Conservation (phyloP, 2,329 filamentous ascomycete species). For the Trichoderma sp. region DNA sequence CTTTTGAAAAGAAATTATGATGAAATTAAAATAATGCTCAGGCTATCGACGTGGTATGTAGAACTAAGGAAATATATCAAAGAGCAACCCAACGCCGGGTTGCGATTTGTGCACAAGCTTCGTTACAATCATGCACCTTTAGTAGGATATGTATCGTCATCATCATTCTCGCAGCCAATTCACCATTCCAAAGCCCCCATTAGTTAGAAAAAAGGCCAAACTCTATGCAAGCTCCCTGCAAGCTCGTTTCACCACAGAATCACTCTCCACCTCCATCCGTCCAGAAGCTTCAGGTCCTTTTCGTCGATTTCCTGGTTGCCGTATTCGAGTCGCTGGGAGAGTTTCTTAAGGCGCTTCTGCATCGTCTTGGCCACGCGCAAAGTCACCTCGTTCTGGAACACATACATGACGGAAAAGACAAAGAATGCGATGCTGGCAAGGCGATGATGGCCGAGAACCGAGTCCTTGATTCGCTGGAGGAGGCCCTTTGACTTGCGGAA, state of each 20-base stretch:
- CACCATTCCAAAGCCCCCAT: background rate
- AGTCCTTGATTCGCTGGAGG: constrained; percentile 50
- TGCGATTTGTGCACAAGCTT: constrained; percentile 26
- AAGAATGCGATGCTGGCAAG: constrained; percentile 55
- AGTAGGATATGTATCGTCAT: constrained; percentile 28
- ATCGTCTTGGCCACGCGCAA: constrained; percentile 56
- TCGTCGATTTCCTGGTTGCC: constrained; percentile 49
- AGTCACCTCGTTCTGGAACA: constrained; percentile 61
- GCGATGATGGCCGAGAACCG: constrained; percentile 44
- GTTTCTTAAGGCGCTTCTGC: constrained; percentile 50
- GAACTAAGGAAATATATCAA: background rate
- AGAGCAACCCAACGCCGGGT: background rate
- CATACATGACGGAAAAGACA: constrained; percentile 58
- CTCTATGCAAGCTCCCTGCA: background rate
- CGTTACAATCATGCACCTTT: constrained; percentile 37
- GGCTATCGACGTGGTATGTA: background rate
- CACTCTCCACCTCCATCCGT: constrained; percentile 60
- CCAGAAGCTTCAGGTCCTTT: constrained; percentile 50
- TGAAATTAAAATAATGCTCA: background rate
- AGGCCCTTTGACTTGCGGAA: constrained; percentile 54
- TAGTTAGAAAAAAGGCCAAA: constrained; percentile 2
- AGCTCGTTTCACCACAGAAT: constrained; percentile 40
- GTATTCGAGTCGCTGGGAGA: constrained; percentile 49
- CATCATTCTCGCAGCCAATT: background rate
- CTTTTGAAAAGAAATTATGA: background rate